Evolutionary conservation across 164 flowering plant genomes (phyloP), one percentile per base, ranked within the genome.

Genomic region (Tetracentron sinense): DNA sequence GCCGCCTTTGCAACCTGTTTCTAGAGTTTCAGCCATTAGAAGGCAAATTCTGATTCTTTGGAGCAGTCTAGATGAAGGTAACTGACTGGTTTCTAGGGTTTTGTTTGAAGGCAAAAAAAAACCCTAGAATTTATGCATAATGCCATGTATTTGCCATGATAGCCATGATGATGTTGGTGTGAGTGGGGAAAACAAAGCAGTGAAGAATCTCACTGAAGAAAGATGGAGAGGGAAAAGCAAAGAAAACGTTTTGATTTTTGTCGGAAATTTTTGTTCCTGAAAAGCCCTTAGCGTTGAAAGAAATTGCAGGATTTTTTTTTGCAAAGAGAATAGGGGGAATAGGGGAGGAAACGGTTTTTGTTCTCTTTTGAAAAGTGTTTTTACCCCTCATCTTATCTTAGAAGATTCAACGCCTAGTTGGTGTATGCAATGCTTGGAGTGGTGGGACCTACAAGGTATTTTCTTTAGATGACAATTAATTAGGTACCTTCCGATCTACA

Each of bases 221-320:
- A 38, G 44, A 4, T 1, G 8, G 11, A 38, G 44, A 38, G 44
- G 44, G 44, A 33, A 33, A 33, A 33, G 8, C 4, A 8, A 33
- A 33, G 8, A 33, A 33, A 8, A 11, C 62, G 56, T 58, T 65
- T 53, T 61, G 48, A 31, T 58, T 65, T 48, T 28, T 22, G 46
- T 51, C 29, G 57, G 35, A 63, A 42, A 25, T 19, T 49, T 26
- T 15, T 26, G 61, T 56, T 10, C 60, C 60, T n/a, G 15, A 33
- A 56, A 56, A 10, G 44, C 60, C 60, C 60, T 56, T 56, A 15
- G 21, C 30, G 27, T 20, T n/a, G 60, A 2, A 17, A 33, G 33
- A 20, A 19, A 21, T 56, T 56, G 11, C 8, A 11, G 26, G 21
- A 31, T 10, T 55, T 55, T 55, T 20, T n/a, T n/a, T n/a, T n/a